phyloP scores from a whole-genome alignment of 768 basidiomycete species.

The Rhodosporidiobolus odoratus region DNA sequence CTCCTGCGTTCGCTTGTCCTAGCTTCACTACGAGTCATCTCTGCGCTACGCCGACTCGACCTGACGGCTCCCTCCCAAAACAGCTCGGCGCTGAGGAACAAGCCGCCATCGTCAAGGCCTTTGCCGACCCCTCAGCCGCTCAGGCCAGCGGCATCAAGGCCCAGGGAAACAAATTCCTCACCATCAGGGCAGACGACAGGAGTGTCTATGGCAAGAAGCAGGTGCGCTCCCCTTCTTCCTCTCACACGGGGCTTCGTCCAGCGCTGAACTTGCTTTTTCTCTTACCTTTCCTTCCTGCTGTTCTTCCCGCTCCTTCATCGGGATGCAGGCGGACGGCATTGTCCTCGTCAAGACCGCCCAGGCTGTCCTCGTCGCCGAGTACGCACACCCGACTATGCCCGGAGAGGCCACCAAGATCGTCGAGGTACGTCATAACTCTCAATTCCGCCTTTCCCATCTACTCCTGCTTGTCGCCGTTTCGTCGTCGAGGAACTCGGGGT shows the following conservation, averaged over 20 bases:
- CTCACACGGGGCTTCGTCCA: too few species aligned
- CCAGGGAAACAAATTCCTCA: slow-evolving; percentile 69
- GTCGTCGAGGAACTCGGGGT: too few species aligned
- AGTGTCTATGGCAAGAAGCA: slow-evolving; percentile 71
- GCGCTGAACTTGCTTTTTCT: too few species aligned
- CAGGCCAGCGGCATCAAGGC: slow-evolving; percentile 60
- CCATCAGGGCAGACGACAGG: slow-evolving; percentile 52
- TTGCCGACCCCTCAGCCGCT: slow-evolving; percentile 45
- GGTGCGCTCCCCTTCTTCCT: slow-evolving; percentile 52
- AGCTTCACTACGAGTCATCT: not conserved
- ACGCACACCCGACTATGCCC: slow-evolving; percentile 61
- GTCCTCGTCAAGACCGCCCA: slow-evolving; percentile 73
- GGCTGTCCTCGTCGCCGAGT: slow-evolving; percentile 76
- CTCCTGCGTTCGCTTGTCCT: not conserved
- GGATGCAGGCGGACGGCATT: slow-evolving; percentile 62
- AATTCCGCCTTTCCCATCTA: not conserved
- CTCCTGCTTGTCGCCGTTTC: not conserved
- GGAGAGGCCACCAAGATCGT: slow-evolving; percentile 63
- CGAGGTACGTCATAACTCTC: slow-evolving; percentile 46
- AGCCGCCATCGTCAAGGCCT: slow-evolving; percentile 55
- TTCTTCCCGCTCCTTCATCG: not conserved
- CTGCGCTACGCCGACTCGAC: not conserved
- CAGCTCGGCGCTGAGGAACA: slow-evolving; percentile 67
- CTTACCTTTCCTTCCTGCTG: too few species aligned
- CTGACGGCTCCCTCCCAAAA: not conserved